Evolutionary conservation across 352 stramenopile genomes (phyloP).

Genomic region (Saprolegnia diclina): DNA sequence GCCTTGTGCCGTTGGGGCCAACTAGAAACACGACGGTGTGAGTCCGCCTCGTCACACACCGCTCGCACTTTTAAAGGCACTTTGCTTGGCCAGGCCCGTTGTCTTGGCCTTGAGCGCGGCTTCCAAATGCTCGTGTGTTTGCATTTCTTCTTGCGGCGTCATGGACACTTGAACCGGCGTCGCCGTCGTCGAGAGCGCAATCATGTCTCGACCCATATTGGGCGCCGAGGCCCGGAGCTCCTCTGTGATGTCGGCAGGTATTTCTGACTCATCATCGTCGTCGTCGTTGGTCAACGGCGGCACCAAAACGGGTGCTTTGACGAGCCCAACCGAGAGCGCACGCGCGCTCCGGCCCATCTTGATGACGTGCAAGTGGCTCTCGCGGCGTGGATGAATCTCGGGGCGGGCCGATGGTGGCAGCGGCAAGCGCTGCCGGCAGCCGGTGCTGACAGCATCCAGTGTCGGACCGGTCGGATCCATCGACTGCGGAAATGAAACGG

Average conservation of each 20-base stretch:
- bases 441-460: no score
- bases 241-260: constrained; percentile 16
- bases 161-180: constrained; percentile 24
- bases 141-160: constrained; percentile 27
- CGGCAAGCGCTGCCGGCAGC: no score
- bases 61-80: not conserved
- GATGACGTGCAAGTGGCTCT: constrained; percentile 21
- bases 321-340: not conserved
- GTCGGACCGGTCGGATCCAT: no score
- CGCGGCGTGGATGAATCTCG: not conserved
- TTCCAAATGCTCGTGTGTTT: constrained; percentile 25
- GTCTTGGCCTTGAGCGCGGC: constrained; percentile 5
- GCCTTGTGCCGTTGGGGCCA: no score
- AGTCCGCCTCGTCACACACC: not conserved
- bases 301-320: not conserved
- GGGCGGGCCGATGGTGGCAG: not conserved
- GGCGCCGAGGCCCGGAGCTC: constrained; percentile 15
- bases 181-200: constrained; percentile 25
- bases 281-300: not conserved
- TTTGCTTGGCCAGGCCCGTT: not conserved
- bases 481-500: no score
- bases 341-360: constrained; percentile 17
- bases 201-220: constrained; percentile 23
- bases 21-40: not conserved
- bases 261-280: not conserved